Evolutionary conservation across 73 alveolate species (phyloP).

Genomic region (Uronychia setigera): DNA sequence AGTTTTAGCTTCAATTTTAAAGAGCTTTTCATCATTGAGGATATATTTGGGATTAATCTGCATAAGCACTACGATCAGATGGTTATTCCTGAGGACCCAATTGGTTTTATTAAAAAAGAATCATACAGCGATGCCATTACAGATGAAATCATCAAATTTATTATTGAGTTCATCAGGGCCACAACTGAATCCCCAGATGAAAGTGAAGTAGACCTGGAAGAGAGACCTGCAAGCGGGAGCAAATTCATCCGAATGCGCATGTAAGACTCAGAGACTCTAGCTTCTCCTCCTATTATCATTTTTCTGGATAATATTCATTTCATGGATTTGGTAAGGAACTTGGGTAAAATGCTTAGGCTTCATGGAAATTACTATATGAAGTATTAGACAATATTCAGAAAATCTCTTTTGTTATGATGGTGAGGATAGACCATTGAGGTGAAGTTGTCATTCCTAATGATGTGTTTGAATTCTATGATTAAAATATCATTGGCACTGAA

Average conservation of each 20-base stretch:
- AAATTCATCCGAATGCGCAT: background rate
- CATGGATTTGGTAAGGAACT: conserved; percentile 6
- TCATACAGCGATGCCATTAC: background rate
- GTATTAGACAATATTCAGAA: background rate
- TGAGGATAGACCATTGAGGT: conserved; percentile 3
- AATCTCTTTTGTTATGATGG: conserved; percentile 9
- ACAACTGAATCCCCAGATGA: background rate
- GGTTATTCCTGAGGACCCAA: conserved; percentile 8
- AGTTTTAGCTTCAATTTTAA: background rate
- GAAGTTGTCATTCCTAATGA: background rate
- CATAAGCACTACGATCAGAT: conserved; percentile 4
- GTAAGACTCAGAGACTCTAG: background rate
- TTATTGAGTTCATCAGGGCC: background rate
- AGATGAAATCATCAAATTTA: background rate
- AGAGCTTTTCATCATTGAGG: conserved; percentile 20
- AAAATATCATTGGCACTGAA: background rate
- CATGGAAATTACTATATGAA: conserved; percentile 23
- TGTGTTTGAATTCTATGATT: background rate
- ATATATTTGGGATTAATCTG: conserved; percentile 4
- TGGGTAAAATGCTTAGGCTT: conserved; percentile 4
- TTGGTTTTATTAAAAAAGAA: conserved; percentile 23
- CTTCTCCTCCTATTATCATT: conserved; percentile 19
- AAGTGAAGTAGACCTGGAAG: background rate
- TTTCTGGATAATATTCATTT: conserved; percentile 17
- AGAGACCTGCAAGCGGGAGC: background rate